Conservation (phyloP, 2,329 filamentous ascomycete species). For the Seiridium unicorne region DNA sequence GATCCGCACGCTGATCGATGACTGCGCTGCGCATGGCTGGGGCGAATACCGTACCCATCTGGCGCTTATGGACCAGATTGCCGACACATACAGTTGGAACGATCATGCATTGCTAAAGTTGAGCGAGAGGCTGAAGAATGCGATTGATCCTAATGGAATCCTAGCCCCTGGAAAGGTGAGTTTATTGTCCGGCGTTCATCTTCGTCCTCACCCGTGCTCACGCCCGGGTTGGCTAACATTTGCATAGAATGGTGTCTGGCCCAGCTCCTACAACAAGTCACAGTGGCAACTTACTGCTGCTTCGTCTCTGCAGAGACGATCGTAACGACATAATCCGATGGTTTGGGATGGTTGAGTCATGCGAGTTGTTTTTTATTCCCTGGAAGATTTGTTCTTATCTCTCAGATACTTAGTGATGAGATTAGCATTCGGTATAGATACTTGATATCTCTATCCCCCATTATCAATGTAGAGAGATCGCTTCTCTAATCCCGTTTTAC, state of each 20-base stretch:
- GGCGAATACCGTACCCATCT: conserved; percentile 44
- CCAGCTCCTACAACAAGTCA: conserved; percentile 21
- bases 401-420: too few relatives aligned
- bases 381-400: too few relatives aligned
- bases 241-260: conserved; percentile 28
- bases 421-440: too few relatives aligned
- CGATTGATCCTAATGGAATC: conserved; percentile 36
- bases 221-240: neutral
- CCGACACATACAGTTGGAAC: conserved; percentile 41
- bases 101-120: conserved; percentile 37
- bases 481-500: too few relatives aligned
- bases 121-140: conserved; percentile 39
- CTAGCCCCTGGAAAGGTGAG: conserved; percentile 25
- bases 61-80: conserved; percentile 42
- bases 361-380: too few relatives aligned
- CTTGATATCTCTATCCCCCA: too few relatives aligned
- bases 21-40: conserved; percentile 25
- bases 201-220: neutral
- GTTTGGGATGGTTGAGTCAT: too few relatives aligned
- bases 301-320: neutral
- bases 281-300: conserved; percentile 1
- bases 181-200: neutral
- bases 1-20: neutral
- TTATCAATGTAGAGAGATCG: too few relatives aligned
- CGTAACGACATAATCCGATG: neutral